Evolutionary conservation across 73 alveolate genomes (phyloP).

Genomic region (Paraurostyla sp.): DNA sequence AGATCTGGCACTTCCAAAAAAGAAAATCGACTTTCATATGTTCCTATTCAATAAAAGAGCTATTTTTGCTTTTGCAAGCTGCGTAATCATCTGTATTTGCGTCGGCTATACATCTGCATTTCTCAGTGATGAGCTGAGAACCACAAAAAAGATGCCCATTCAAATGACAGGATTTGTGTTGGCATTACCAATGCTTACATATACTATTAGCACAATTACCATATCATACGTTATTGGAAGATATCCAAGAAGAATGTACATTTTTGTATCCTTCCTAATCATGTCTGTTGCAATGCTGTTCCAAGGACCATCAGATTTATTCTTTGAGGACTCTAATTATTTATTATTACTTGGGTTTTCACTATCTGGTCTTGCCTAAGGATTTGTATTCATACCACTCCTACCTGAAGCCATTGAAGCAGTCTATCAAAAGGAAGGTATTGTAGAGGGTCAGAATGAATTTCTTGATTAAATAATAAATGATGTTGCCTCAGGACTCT

Average conservation of each 20-base stretch:
- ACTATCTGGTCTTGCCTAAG: not conserved
- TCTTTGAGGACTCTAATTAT: not conserved
- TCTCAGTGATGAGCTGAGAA: not conserved
- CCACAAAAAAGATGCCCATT: not conserved
- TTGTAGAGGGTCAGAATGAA: not conserved
- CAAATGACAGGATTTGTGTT: not conserved
- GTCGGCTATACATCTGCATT: not conserved
- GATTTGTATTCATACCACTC: not conserved
- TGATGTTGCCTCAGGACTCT: not conserved
- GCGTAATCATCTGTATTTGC: not conserved
- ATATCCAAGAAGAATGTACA: not conserved
- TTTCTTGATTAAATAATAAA: not conserved
- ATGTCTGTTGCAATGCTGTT: not conserved
- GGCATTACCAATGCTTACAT: not conserved
- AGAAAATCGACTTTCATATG: no score
- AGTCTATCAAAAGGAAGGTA: not conserved
- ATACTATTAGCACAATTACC: not conserved
- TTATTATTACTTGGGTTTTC: not conserved
- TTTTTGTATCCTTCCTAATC: not conserved
- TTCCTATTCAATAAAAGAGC: not conserved
- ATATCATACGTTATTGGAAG: not conserved
- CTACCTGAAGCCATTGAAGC: slow-evolving; percentile 10
- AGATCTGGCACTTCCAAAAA: no score
- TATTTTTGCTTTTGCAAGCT: not conserved
- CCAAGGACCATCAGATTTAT: not conserved